Evolutionary conservation across 106 monocot genomes (phyloP), one percentile per base, ranked within the genome.

Genomic region (Dactylorhiza incarnata): DNA sequence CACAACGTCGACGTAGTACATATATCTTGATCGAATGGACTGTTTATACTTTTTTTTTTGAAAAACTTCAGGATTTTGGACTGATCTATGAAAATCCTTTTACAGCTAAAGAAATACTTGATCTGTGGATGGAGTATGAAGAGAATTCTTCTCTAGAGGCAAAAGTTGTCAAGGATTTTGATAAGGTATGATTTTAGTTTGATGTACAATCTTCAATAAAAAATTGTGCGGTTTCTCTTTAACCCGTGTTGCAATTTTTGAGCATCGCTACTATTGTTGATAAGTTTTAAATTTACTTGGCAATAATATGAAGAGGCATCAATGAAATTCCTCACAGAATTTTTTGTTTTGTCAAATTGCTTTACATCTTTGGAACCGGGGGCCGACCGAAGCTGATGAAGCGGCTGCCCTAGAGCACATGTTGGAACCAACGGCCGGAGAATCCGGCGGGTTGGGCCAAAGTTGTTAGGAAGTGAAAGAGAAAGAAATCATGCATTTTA

Each of bases 81-180:
- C 26, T 65, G 29, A 65, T 65, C 7, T 65, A 65, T 65, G 65
- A 2, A 37, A 65, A 29, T 65, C 29, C 24, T 26, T 76, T 80
- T 81, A 68, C 78, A 99, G 97, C 94, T 17, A 87, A 99, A 78
- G 97, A 99, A 80, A 87, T 99, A 45, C 59, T 37, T 80, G 91
- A 99, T 45, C 72, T 99, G 19, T 94, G 99, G 99, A 84, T 83
- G 73, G 94, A 99, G 68, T 99, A 99, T 79, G 99, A 99, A 75
- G 82, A 91, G 65, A 99, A 94, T 83, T 83, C 87, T 71, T 82
- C 99, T 48, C 73, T 82, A n/a, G 99, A 99, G 83, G 94, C 99
- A 59, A 99, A 94, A 74, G 20, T 99, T 81, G 99, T 94, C 4
- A 99, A 99, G 79, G 94, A 99, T 79, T 99, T 99, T 85, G 99